Conservation (phyloP, 305 asterid genomes). For the Fraxinus floribunda region DNA sequence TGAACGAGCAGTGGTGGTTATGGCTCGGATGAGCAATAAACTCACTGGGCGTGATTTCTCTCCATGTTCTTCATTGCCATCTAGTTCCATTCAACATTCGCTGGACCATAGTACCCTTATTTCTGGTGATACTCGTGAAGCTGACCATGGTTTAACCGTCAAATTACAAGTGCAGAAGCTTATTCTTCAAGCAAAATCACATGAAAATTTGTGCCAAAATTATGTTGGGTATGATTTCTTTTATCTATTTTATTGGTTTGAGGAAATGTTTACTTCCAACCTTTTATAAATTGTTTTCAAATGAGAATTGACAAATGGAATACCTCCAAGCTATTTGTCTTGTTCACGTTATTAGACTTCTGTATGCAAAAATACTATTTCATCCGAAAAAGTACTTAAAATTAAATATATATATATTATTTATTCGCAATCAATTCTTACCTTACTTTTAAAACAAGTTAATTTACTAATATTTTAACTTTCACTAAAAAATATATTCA, state of each 20-base stretch:
- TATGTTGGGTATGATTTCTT: constrained; percentile 76
- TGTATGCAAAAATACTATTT: background rate
- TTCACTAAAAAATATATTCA: background rate
- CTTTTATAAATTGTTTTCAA: too few species aligned
- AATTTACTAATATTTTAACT: background rate
- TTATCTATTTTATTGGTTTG: background rate
- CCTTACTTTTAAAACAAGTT: background rate
- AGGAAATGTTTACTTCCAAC: background rate
- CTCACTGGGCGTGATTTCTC: constrained; percentile 94
- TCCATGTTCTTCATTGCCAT: constrained; percentile 49
- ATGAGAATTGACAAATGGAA: background rate
- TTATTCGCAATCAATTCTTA: background rate
- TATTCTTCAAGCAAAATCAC: constrained; percentile 83
- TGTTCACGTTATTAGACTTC: background rate
- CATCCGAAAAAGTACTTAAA: background rate
- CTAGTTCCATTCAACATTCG: constrained; percentile 55
- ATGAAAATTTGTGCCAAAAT: constrained; percentile 92
- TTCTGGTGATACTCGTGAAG: constrained; percentile 74
- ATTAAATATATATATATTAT: too few species aligned
- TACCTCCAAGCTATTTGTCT: background rate
- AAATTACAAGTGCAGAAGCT: constrained; percentile 93
- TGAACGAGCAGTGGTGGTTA: constrained; percentile 89
- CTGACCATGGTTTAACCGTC: constrained; percentile 91
- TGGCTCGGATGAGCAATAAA: constrained; percentile 97
- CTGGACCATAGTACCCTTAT: constrained; percentile 65